Base-by-base conservation (phyloP, 768 basidiomycete genomes). In the Tricholoma matsutake region DNA sequence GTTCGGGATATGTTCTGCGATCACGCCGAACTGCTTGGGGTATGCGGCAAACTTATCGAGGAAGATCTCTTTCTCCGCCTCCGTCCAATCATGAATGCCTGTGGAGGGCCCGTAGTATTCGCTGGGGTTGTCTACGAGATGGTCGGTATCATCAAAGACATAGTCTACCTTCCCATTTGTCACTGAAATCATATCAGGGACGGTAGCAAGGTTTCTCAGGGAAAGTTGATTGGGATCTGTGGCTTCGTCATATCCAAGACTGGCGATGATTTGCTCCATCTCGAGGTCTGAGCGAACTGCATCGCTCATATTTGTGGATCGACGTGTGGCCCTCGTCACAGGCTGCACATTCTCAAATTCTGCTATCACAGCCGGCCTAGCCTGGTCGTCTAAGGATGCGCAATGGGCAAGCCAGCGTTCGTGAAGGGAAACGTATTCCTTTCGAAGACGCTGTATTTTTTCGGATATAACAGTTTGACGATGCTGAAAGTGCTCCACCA, bases 211-310 rank as follows among this genome's bases (percentile, higher is more conserved):
- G 63, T 97, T 97, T 63, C 85, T 82, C 58, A 86, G 78, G 4
- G 94, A 91, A n/a, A 97, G 86, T 63, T 91, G 85, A 64, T 85
- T 90, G 0, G 96, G 93, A 73, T 98, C 95, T n/a, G 89, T 92
- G 31, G 92, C 86, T 61, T 96, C 95, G 64, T 96, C 94, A 65
- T 89, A 91, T 25, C 93, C 94, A 41, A 97, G 78, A 68, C 89
- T 92, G n/a, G 93, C 93, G 60, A 98, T 91, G 69, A 98, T 94
- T 75, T 95, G 94, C 68, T 97, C 92, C 86, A 97, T 95, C 78
- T 98, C 96, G 59, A 96, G 82, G 73, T 98, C 96, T 16, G 95
- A 94, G 4, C 94, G 88, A 14, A 95, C 95, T 13, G 92, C 88
- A 72, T 97, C 96, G 28, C 92, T 92, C 63, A 92, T 76, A 45